Conservation (phyloP, 495 filamentous ascomycete genomes). For the Chaetomium fimeti region DNA sequence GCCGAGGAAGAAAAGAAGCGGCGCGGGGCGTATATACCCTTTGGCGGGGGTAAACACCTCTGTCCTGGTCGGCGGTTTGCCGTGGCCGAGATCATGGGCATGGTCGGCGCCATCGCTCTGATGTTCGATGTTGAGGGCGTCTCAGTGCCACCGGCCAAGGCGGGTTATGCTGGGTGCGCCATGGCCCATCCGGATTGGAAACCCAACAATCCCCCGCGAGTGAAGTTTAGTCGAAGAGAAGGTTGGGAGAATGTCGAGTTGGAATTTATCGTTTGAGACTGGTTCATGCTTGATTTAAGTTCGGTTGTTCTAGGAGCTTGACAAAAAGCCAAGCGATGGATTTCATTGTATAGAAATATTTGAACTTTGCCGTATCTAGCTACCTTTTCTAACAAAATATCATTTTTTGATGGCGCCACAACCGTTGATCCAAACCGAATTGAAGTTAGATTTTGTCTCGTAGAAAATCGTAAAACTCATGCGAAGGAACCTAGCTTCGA, state of each 20-base stretch:
- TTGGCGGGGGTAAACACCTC: constrained; percentile 46
- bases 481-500: too few relatives aligned
- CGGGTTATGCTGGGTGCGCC: constrained; percentile 12
- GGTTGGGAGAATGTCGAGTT: constrained; percentile 34
- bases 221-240: constrained; percentile 22
- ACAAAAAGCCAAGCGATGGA: too few relatives aligned
- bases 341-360: too few relatives aligned
- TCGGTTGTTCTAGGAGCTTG: too few relatives aligned
- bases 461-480: not conserved
- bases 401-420: too few relatives aligned
- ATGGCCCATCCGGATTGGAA: constrained; percentile 10
- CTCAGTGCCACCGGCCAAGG: constrained; percentile 4
- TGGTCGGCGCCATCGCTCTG: constrained; percentile 37
- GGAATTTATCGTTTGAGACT: constrained; percentile 20
- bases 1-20: constrained; percentile 26
- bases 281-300: too few relatives aligned
- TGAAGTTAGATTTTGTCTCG: not conserved
- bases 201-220: not conserved
- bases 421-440: not conserved
- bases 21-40: constrained; percentile 36
- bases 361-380: too few relatives aligned
- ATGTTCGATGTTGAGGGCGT: constrained; percentile 40
- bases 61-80: constrained; percentile 52
- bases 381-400: too few relatives aligned
- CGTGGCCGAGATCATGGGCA: constrained; percentile 40